Conservation (phyloP, 306 rosid genomes). For the Luffa aegyptiaca region DNA sequence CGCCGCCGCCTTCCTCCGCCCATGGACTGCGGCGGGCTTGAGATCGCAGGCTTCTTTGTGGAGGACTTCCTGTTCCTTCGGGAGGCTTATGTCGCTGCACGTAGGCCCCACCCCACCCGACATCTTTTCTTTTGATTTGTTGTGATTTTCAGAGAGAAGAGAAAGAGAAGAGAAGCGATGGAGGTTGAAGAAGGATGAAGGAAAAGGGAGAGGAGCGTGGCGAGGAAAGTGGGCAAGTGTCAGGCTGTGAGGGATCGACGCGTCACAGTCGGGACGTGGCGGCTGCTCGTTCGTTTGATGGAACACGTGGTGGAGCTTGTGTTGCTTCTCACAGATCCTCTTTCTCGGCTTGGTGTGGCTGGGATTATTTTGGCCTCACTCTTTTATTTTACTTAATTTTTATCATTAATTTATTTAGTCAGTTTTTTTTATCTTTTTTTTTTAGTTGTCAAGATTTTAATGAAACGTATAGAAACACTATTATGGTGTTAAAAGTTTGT, state of each 20-base stretch:
- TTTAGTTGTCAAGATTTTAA: no score
- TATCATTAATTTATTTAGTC: no score
- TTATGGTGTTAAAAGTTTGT: no score
- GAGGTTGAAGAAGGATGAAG: background rate
- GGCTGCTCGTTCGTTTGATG: background rate
- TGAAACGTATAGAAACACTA: no score
- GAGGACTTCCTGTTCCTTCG: constrained; percentile 34
- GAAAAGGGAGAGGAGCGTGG: background rate
- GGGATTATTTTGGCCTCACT: background rate
- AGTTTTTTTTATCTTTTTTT: no score
- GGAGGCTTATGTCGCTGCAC: constrained; percentile 43
- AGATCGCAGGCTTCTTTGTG: constrained; percentile 33
- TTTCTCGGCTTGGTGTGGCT: background rate
- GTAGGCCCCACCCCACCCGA: constrained; percentile 85
- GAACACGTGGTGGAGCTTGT: background rate
- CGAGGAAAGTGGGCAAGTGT: background rate
- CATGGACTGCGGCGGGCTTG: no score
- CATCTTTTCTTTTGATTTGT: constrained; percentile 18
- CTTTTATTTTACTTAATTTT: background rate
- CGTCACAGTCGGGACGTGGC: background rate
- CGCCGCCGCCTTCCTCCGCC: constrained; percentile 1
- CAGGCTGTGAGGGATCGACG: background rate
- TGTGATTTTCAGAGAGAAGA: background rate
- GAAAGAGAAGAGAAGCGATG: background rate
- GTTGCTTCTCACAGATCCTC: background rate